Base-by-base conservation (phyloP, 2,329 filamentous ascomycete genomes). In the Colletotrichum destructivum region DNA sequence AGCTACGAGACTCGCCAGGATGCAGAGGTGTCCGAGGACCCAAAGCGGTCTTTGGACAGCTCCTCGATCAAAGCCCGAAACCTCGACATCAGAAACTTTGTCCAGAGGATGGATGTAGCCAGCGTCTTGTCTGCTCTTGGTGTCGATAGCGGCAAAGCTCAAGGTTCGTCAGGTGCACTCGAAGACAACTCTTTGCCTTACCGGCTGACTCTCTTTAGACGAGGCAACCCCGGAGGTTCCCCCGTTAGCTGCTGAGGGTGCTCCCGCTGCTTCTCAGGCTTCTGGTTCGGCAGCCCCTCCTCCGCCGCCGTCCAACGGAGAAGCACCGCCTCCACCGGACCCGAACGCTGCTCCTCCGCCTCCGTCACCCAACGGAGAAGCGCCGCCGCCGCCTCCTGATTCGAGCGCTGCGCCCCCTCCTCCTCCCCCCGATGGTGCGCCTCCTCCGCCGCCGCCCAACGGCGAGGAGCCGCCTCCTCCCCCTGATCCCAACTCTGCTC, bases 211-310 rank as follows among this genome's bases (percentile, higher is more conserved):
- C 6, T 26, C 11, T 44, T 12, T 9, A 69, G 23, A 8, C 16
- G 57, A 52, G 47, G 59, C 18, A 23, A 52, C 69, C 52, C 52
- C 59, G 1, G 26, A 62, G 0, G 11, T 52, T 13, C 44, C 52
- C 15, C 57, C 69, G 13, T 6, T 71, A 15, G 69, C 69, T 21
- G 69, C 64, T 15, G 69, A 68, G 11, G 69, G 64, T n/a, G 57
- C 52, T 40, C 18, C 52, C 11, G 49, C 63, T 46, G 18, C 21
- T 5, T 31, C 31, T 1, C 47, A 52, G 16, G 51, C 38, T 23
- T 35, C 46, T 9, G 46, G 35, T 21, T 6, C 49, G 3, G 21
- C 61, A 40, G 16, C 38, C 15, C 47, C 65, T 15, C 31, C 65
- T 23, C 65, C 65, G 7, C 38, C 57, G 11, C 65, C 65, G 2